Evolutionary conservation across 306 rosid species (phyloP), one percentile per base, ranked within the genome.

Genomic region (Hylodesmum podocarpum): DNA sequence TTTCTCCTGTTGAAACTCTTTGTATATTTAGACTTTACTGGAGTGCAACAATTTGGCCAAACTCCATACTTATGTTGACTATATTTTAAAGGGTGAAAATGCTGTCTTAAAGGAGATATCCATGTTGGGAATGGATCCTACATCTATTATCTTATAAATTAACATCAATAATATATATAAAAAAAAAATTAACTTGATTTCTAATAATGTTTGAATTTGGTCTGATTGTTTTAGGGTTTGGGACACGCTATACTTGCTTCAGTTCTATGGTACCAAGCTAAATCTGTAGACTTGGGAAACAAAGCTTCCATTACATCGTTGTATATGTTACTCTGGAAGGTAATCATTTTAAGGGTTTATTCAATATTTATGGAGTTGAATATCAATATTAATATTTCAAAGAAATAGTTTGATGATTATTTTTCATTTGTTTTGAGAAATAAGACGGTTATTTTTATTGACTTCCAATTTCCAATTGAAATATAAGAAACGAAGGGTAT

Each of bases 301-400:
- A 89, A 89, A 85, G 82, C 85, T 66, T 89, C 89, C 59, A 84
- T 88, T 34, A 82, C 90, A 58, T 80, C 93, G 37, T 91, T 89
- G 70, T 91, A 89, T 85, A 89, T 85, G 90, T 89, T 91, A 39
- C 88, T 88, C 66, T 91, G 97, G 95, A 88, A 88, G 97, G 97
- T 91, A 84, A 70, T 68, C 5, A 9, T 15, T n/a, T 18, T 33
- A 34, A 16, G 15, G 15, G 24, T 12, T 3, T 63, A 36, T 40
- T 28, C 51, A 51, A 1, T 9, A 4, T 44, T 44, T 63, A 18
- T 22, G 10, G 24, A 24, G 8, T 5, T 57, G n/a, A 29, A 39
- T 40, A 31, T 40, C 33, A 28, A 16, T n/a, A 75, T 63, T 28
- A 47, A 14, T 47, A 29, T 24, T 14, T 27, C 24, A 18, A 50